Evolutionary conservation across 2,329 filamentous ascomycete genomes (phyloP), one percentile per base, ranked within the genome.

Genomic region (Fusarium paranaense): DNA sequence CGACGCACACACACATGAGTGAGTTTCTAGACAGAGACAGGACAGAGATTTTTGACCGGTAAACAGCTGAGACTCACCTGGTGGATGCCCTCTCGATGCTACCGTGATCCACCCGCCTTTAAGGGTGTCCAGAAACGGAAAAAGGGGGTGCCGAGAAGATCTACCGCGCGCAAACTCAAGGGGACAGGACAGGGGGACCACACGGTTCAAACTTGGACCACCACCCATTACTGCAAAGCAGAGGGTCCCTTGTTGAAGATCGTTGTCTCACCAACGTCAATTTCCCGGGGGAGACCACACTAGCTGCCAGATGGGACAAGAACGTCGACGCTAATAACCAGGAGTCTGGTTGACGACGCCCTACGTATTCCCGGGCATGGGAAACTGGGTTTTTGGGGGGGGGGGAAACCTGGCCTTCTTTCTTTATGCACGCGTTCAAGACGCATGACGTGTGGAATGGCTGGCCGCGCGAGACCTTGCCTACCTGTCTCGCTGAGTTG

Each of bases 261-360:
- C 69, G 50, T 62, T 70, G 62, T 74, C 68, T 69, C 71, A 66
- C 52, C 70, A 68, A 59, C 30, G 56, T 58, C 37, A 56, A 68
- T 42, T 65, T 45, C 50, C 38, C 63, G 57, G 18, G 45, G 42
- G 16, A 50, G 25, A 18, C 25, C 47, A n/a, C 71, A 33, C 58
- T 54, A 63, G 60, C 27, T 22, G 20, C 3, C 20, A 52, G 47
- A 52, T 52, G 47, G 47, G 47, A 52, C 47, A 52, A 52, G 27
- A 27, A 52, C 56, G 56, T 50, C 38, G 33, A 38, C 40, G 58
- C 70, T 64, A 66, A 50, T 38, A 59, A 38, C 58, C 64, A 74
- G 52, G 52, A 63, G 57, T 66, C 45, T 13, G 62, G 63, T 67
- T 54, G n/a, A 25, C 37, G 18, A 22, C 25, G 32, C 22, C 50